Evolutionary conservation across 371 early-diverging fungal genomes (phyloP).

Genomic region (Coemansia sp.): DNA sequence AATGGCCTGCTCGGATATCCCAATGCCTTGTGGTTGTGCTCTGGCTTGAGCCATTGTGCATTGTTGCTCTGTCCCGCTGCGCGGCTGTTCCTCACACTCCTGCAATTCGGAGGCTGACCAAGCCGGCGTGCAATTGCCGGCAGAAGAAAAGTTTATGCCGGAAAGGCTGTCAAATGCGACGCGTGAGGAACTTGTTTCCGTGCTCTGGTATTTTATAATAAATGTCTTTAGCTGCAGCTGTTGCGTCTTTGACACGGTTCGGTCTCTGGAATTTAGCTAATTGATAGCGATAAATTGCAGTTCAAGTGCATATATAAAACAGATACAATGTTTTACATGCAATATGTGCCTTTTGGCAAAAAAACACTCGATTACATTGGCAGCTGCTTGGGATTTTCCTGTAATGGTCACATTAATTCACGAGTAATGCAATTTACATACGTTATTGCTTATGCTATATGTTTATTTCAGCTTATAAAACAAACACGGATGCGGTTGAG

Average conservation of each 20-base stretch:
- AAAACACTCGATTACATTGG: not conserved
- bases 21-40: not conserved
- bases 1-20: not conserved
- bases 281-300: conserved; percentile 4
- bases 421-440: not conserved
- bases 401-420: not conserved
- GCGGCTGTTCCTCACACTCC: not conserved
- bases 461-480: not conserved
- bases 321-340: not conserved
- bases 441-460: not conserved
- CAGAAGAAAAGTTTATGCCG: not conserved
- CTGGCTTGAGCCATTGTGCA: not conserved
- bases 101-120: not conserved
- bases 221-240: not conserved
- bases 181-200: not conserved
- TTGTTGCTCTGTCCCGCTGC: not conserved
- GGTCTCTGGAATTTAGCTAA: conserved; percentile 2
- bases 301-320: conserved; percentile 11
- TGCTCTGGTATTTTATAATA: not conserved
- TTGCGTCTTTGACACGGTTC: not conserved
- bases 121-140: not conserved
- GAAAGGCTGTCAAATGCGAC: not conserved
- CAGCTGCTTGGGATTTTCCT: not conserved
- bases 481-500: not conserved
- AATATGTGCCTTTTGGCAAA: conserved; percentile 10